Base-by-base conservation (phyloP, 345 rosid genomes). In the Hibiscus tridactylites region DNA sequence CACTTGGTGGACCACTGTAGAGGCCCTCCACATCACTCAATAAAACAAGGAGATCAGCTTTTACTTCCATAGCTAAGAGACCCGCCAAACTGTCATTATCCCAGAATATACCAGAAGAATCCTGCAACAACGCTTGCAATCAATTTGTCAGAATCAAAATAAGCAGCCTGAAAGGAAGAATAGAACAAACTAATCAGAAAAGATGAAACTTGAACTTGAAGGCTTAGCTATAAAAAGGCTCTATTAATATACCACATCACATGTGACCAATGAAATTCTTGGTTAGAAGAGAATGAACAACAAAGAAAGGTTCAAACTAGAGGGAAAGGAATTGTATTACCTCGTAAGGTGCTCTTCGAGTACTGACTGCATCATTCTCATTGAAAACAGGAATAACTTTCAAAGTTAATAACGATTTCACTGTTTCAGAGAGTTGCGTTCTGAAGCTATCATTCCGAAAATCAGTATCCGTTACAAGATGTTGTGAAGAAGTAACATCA, bases 71-170 rank as follows among this genome's bases (percentile, higher is more conserved):
- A 39, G 94, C 94, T 35, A 89, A 76, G 71, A 89, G 73, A 62
- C 85, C 90, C 9, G 94, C 89, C 74, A 89, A 78, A 74, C 94
- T 89, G 70, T 89, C 94, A 78, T 89, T 89, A 72, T 89, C 94
- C 94, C 94, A 89, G 73, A 89, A 89, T 75, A 89, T 89, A 54
- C 94, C 94, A 44, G 90, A 89, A 37, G 90, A 83, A 84, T 89
- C 91, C 94, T 89, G 90, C 77, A 81, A 75, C 15, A 71, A 44
- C 7, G 9, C 7, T 58, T 59, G 5, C 65, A 71, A 60, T 44
- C 65, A 60, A 60, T 16, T 60, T 49, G 54, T 39, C 33, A 15
- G 47, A 24, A 57, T 9, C 47, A 10, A 44, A 44, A 44, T 44
- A 44, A 44, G 47, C 13, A 44, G 12, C 12, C 33, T 8, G 31